Conservation (phyloP, 768 basidiomycete genomes). For the Melanogaster broomeanus region DNA sequence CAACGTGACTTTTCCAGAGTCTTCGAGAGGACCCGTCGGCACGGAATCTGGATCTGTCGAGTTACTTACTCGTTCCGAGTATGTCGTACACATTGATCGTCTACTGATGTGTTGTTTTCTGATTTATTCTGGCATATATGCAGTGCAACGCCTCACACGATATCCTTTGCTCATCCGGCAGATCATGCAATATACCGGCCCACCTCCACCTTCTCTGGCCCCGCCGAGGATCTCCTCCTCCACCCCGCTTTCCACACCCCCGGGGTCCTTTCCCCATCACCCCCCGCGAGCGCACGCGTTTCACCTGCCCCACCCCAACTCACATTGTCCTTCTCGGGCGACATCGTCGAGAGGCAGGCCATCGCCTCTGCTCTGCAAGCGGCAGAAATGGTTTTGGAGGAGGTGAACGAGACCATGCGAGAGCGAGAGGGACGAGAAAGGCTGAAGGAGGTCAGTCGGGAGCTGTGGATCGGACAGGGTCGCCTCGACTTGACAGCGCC, state of each 20-base stretch:
- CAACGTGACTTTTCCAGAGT: slow-evolving; percentile 40
- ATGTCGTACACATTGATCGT: slow-evolving; percentile 23
- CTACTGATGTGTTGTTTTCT: neutral
- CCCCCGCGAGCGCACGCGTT: neutral
- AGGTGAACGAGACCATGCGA: slow-evolving; percentile 89
- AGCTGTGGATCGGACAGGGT: slow-evolving; percentile 87
- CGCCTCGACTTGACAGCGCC: slow-evolving; percentile 90
- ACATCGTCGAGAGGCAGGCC: slow-evolving; percentile 50
- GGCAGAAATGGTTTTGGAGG: slow-evolving; percentile 71
- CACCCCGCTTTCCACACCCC: neutral
- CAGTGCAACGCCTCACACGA: slow-evolving; percentile 94
- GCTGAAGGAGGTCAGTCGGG: slow-evolving; percentile 70
- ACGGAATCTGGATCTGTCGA: slow-evolving; percentile 85
- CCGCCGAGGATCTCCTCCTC: neutral
- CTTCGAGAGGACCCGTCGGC: slow-evolving; percentile 77
- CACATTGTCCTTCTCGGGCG: slow-evolving; percentile 6
- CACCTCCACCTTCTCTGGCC: slow-evolving; percentile 30
- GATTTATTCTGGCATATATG: neutral
- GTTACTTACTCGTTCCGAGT: slow-evolving; percentile 93
- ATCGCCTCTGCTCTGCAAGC: slow-evolving; percentile 58
- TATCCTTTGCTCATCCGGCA: slow-evolving; percentile 91
- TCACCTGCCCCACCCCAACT: neutral
- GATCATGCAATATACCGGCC: slow-evolving; percentile 78
- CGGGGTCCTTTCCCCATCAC: neutral
- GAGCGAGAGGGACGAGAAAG: slow-evolving; percentile 80